These are phyloP conservation scores for Lasiodiplodia theobromae DNA, from an alignment of 2,329 filamentous ascomycete species.

Conservation along the genomic window DNA sequence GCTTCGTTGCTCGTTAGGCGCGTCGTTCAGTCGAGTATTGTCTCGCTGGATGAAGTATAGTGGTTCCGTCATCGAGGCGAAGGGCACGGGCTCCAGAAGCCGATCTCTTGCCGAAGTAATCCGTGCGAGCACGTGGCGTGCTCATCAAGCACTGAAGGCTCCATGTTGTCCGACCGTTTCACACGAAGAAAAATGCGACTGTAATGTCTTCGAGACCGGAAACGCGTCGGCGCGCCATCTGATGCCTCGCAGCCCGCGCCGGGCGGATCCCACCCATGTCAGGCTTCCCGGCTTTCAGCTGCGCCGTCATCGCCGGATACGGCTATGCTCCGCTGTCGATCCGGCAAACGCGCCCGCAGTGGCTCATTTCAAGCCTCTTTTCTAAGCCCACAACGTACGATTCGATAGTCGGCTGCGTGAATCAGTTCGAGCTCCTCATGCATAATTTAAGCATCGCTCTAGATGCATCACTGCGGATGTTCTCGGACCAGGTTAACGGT, in stretches of 20 bases:
- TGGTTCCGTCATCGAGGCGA: slow-evolving; percentile 21
- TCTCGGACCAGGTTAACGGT: background rate
- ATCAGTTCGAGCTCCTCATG: background rate
- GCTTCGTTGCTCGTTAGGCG: slow-evolving; percentile 20
- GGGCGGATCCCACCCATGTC: background rate
- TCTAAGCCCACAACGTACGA: slow-evolving; percentile 9
- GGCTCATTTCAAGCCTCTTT: slow-evolving; percentile 8
- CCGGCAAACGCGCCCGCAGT: slow-evolving; percentile 10
- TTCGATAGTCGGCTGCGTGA: background rate
- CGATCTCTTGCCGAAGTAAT: background rate
- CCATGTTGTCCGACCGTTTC: background rate
- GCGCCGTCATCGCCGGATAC: slow-evolving; percentile 18
- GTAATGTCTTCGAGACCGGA: slow-evolving; percentile 7
- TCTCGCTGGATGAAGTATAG: slow-evolving; percentile 23
- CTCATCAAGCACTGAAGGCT: background rate
- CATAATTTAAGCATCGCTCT: background rate
- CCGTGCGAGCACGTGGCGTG: background rate
- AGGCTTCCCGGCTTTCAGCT: slow-evolving; percentile 1
- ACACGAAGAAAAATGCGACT: background rate
- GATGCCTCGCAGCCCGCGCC: slow-evolving; percentile 4
- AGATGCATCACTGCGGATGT: background rate
- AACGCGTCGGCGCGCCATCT: background rate
- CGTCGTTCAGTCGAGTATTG: slow-evolving; percentile 11
- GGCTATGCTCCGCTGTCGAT: slow-evolving; percentile 16
- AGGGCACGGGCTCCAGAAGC: background rate